These are phyloP conservation scores for Cryptococcus jaspeensis DNA, from an alignment of 1,284 basidiomycete species.

Conservation along the genomic window DNA sequence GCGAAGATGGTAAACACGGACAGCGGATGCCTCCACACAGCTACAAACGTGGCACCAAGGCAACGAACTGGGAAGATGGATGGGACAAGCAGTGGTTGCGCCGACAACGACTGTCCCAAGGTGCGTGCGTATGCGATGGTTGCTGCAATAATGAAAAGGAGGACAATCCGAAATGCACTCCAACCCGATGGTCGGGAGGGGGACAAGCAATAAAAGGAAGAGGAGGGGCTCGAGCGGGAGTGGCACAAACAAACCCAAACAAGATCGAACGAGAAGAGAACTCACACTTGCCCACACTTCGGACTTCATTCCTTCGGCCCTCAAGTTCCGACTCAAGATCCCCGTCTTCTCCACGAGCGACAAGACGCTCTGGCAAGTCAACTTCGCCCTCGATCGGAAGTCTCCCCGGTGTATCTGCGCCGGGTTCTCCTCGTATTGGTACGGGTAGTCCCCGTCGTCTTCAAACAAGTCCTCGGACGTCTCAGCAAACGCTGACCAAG, in stretches of 20 bases:
- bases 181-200: background rate
- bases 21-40: no score
- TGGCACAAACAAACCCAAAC: background rate
- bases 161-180: no score
- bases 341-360: background rate
- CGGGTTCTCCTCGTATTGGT: background rate
- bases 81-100: no score
- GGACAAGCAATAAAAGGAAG: background rate
- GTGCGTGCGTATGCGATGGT: no score
- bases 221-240: background rate
- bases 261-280: background rate
- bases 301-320: constrained; percentile 3
- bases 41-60: no score
- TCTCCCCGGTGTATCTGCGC: background rate
- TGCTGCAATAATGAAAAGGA: no score
- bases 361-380: constrained; percentile 6
- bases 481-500: background rate
- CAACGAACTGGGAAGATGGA: no score
- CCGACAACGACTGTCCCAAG: no score
- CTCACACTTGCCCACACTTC: constrained; percentile 7
- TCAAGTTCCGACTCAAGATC: background rate
- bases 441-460: background rate
- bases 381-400: constrained; percentile 1
- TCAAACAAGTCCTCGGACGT: background rate
- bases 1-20: no score